These are phyloP conservation scores for Marchantia paleacea DNA, from an alignment of 225 moss, liverwort and hornwort species.

Conservation along the genomic window DNA sequence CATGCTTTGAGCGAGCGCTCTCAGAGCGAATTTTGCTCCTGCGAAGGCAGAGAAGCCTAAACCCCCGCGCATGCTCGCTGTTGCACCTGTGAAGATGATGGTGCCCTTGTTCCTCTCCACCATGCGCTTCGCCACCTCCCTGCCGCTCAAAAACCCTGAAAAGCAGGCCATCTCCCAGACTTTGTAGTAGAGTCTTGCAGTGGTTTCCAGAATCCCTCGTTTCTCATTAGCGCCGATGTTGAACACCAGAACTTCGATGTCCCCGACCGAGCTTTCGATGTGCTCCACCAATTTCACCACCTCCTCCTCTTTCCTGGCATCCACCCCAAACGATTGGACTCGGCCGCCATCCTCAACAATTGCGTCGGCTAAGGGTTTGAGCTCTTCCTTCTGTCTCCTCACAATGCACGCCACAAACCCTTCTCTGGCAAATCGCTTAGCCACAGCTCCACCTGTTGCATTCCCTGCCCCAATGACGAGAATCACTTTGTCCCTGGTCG, in stretches of 20 bases:
- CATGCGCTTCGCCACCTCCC: slow-evolving; percentile 73
- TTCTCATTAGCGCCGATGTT: slow-evolving; percentile 76
- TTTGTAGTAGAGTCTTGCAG: slow-evolving; percentile 68
- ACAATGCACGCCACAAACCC: slow-evolving; percentile 67
- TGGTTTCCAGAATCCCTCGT: slow-evolving; percentile 59
- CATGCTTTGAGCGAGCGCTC: slow-evolving; percentile 48
- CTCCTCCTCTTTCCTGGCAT: slow-evolving; percentile 68
- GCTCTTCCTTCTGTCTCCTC: slow-evolving; percentile 54
- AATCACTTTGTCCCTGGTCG: slow-evolving; percentile 33
- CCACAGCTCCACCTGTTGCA: slow-evolving; percentile 62
- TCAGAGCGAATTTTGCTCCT: slow-evolving; percentile 43
- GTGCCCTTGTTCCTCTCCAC: slow-evolving; percentile 55
- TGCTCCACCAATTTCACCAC: slow-evolving; percentile 60
- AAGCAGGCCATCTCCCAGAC: slow-evolving; percentile 85
- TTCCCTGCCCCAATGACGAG: slow-evolving; percentile 72
- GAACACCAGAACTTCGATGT: slow-evolving; percentile 57
- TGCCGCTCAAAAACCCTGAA: slow-evolving; percentile 61
- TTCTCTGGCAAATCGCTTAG: slow-evolving; percentile 61
- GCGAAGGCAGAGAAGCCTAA: slow-evolving; percentile 65
- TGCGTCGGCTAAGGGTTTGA: slow-evolving; percentile 45
- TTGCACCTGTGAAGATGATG: slow-evolving; percentile 73
- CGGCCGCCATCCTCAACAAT: slow-evolving; percentile 54
- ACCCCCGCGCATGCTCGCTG: slow-evolving; percentile 70
- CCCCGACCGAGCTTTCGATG: slow-evolving; percentile 59
- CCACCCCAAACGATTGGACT: slow-evolving; percentile 59